A percentile compares a stretch with the other conserved stretches of the same genome.
Conservation (phyloP, 345 rosid genomes). For the Carallia pectinifolia region DNA sequence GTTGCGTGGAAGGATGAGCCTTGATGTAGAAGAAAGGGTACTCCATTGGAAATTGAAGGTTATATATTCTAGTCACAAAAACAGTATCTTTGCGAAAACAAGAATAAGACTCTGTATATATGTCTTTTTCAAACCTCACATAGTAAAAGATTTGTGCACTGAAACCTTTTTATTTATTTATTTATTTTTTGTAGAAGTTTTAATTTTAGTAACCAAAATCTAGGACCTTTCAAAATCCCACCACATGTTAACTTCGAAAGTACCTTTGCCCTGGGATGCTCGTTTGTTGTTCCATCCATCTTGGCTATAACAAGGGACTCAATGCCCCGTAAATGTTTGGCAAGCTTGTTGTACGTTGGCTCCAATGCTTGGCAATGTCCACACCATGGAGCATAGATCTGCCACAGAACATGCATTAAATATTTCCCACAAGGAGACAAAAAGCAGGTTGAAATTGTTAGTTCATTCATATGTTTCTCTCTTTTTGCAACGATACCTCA, state of each 20-base stretch:
- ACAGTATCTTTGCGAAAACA: too few relatives aligned
- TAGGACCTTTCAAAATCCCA: neutral
- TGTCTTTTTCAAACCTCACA: too few relatives aligned
- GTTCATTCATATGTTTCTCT: neutral
- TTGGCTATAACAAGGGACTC: slow-evolving; percentile 89
- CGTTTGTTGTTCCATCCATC: slow-evolving; percentile 99
- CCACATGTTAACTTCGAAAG: slow-evolving; percentile 1
- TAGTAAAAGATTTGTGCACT: too few relatives aligned
- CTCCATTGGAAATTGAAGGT: too few relatives aligned
- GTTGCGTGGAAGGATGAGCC: too few relatives aligned
- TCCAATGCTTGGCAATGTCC: slow-evolving; percentile 98
- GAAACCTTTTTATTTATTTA: too few relatives aligned
- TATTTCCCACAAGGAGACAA: slow-evolving; percentile 10
- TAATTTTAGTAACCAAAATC: neutral
- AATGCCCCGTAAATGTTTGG: slow-evolving; percentile 70
- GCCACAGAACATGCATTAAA: slow-evolving; percentile 10
- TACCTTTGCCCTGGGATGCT: slow-evolving; percentile 99
- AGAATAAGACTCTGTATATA: too few relatives aligned
- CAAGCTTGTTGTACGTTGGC: slow-evolving; percentile 92
- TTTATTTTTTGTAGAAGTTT: too few relatives aligned
- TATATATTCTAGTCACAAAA: too few relatives aligned
- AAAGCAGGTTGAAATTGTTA: neutral
- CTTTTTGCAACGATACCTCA: slow-evolving; percentile 52
- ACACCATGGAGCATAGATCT: slow-evolving; percentile 99
- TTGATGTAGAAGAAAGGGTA: too few relatives aligned